A percentile compares a stretch with the other conserved stretches of the same genome.
These are phyloP conservation scores for Catenaria anguillulae DNA, from an alignment of 371 early-diverging fungal genomes.

Conservation along the genomic window DNA sequence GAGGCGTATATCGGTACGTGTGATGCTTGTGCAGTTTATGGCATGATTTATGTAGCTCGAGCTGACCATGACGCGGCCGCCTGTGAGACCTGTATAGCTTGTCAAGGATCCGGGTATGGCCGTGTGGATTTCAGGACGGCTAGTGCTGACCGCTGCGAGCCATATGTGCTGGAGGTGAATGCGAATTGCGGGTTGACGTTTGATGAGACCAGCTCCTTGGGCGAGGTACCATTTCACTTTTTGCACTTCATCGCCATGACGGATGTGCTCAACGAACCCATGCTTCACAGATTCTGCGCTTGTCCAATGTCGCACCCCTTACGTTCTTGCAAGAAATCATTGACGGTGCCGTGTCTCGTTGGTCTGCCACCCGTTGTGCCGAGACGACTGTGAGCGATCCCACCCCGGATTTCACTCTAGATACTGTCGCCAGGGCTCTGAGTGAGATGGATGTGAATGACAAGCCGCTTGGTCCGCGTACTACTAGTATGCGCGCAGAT, in stretches of 20 bases:
- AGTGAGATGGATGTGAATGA: too few relatives aligned
- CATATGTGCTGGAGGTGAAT: slow-evolving; percentile 31
- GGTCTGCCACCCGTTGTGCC: neutral
- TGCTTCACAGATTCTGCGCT: slow-evolving; percentile 24
- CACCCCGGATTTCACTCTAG: too few relatives aligned
- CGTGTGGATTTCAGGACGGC: slow-evolving; percentile 30
- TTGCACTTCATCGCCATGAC: neutral
- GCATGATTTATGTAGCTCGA: neutral
- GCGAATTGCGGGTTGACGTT: slow-evolving; percentile 35
- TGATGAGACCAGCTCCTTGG: slow-evolving; percentile 10
- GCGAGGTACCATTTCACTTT: neutral
- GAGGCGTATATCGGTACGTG: slow-evolving; percentile 12
- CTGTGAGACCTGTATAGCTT: slow-evolving; percentile 12
- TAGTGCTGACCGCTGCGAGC: slow-evolving; percentile 17
- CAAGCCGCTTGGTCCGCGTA: too few relatives aligned
- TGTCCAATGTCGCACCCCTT: slow-evolving; percentile 14
- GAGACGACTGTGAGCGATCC: too few relatives aligned
- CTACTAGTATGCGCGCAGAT: too few relatives aligned
- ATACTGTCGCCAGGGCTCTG: too few relatives aligned
- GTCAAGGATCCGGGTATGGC: slow-evolving; percentile 27
- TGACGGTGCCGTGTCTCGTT: slow-evolving; percentile 14
- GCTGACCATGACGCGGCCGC: neutral
- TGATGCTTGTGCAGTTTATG: neutral
- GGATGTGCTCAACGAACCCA: neutral
- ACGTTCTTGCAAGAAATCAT: slow-evolving; percentile 22